These are phyloP conservation scores for Buxus sempervirens DNA, from an alignment of 164 flowering plant species.

Conservation along the genomic window DNA sequence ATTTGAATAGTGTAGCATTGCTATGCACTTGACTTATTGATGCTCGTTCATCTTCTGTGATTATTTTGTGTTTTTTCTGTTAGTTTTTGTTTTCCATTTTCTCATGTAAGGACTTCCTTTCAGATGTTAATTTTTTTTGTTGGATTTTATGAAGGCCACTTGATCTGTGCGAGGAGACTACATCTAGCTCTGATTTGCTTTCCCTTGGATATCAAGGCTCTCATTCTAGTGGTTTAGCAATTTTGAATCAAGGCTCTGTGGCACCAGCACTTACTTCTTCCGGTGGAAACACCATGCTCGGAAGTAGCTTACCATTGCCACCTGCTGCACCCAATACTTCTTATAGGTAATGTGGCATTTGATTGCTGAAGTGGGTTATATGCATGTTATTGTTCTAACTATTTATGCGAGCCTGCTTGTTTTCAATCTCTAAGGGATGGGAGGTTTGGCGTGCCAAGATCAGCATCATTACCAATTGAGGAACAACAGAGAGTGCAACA, in stretches of 20 bases:
- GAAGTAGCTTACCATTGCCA: slow-evolving; percentile 55
- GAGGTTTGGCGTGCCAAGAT: slow-evolving; percentile 54
- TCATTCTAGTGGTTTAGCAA: slow-evolving; percentile 47
- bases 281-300: slow-evolving; percentile 48
- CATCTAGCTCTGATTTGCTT: slow-evolving; percentile 53
- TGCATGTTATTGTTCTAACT: not conserved
- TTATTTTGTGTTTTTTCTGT: not conserved
- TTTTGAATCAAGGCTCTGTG: slow-evolving; percentile 52
- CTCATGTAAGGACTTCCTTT: not conserved
- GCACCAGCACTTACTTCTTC: slow-evolving; percentile 48
- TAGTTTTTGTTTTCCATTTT: not conserved
- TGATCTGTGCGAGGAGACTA: slow-evolving; percentile 67
- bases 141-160: slow-evolving; percentile 62
- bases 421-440: slow-evolving; percentile 43
- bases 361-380: not conserved
- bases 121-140: not conserved
- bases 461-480: slow-evolving; percentile 55
- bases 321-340: slow-evolving; percentile 46
- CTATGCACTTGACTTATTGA: not conserved
- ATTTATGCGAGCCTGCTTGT: slow-evolving; percentile 2
- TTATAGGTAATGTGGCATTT: slow-evolving; percentile 44
- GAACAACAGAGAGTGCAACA: slow-evolving; percentile 83
- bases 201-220: slow-evolving; percentile 62
- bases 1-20: not conserved
- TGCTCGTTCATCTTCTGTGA: not conserved